Evolutionary conservation across 208 protist genomes (phyloP).

Genomic region (Leishmania gerbilli): DNA sequence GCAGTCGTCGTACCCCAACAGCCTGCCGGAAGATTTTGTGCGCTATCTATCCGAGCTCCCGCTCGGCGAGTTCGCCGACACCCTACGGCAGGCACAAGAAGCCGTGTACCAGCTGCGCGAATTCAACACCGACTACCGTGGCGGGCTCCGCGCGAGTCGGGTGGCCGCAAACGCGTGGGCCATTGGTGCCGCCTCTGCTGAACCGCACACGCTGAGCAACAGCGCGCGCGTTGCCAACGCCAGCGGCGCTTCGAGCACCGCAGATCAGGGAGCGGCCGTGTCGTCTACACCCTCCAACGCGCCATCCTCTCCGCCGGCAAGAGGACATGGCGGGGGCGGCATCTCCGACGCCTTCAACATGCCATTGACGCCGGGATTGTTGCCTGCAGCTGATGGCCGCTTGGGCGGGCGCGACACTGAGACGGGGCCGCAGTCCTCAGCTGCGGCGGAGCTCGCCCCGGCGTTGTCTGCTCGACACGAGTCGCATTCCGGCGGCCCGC

Average conservation of each 20-base stretch:
- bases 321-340: not conserved
- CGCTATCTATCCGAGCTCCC: conserved; percentile 40
- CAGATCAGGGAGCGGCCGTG: not conserved
- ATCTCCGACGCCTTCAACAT: conserved; percentile 22
- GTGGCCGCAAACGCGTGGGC: not conserved
- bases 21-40: conserved; percentile 18
- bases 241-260: not conserved
- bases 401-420: not conserved
- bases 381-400: conserved; percentile 9
- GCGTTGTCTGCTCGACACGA: not conserved
- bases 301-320: not conserved
- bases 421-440: not conserved
- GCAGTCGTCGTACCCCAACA: not conserved
- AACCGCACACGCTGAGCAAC: conserved; percentile 48
- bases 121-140: conserved; percentile 67
- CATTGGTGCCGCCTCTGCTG: not conserved
- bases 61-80: conserved; percentile 37
- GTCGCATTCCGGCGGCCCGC: not conserved
- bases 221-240: not conserved
- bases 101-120: conserved; percentile 52
- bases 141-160: conserved; percentile 26
- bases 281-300: not conserved
- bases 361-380: conserved; percentile 18
- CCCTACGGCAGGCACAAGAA: conserved; percentile 45
- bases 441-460: not conserved